A percentile compares a stretch with the other conserved stretches of the same genome.
These are phyloP conservation scores for Monosporascus ibericus DNA, from an alignment of 2,329 filamentous ascomycete genomes.

Conservation along the genomic window DNA sequence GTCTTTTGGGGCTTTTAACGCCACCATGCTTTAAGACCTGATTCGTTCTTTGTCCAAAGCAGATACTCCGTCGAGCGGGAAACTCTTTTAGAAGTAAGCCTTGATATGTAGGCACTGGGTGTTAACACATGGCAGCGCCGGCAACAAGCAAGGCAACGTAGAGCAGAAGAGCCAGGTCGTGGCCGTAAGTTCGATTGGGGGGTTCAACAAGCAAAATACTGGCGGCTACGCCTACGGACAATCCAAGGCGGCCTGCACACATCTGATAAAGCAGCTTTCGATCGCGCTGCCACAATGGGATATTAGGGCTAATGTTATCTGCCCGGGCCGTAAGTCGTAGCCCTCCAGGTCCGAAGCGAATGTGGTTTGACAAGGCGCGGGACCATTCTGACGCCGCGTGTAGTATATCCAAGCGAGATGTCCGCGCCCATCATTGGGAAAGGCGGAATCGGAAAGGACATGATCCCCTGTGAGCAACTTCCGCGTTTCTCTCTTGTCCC, in stretches of 20 bases:
- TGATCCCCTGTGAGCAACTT: slow-evolving; percentile 44
- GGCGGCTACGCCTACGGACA: slow-evolving; percentile 75
- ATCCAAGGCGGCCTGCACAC: slow-evolving; percentile 68
- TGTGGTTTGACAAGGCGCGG: background rate
- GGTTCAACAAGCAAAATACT: slow-evolving; percentile 65
- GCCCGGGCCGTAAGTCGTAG: slow-evolving; percentile 40
- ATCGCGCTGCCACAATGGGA: slow-evolving; percentile 57
- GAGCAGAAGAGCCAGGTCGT: slow-evolving; percentile 54
- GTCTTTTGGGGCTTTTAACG: background rate
- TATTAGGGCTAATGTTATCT: slow-evolving; percentile 47
- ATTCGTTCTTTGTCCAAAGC: background rate
- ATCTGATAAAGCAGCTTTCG: slow-evolving; percentile 66
- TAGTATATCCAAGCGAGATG: slow-evolving; percentile 58
- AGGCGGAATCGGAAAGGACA: slow-evolving; percentile 32
- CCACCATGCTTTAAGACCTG: background rate
- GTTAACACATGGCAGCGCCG: slow-evolving; percentile 23
- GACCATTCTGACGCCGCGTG: slow-evolving; percentile 5
- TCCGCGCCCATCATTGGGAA: slow-evolving; percentile 40
- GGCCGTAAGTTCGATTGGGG: slow-evolving; percentile 69
- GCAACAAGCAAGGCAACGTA: slow-evolving; percentile 56
- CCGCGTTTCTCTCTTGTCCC: too few relatives aligned
- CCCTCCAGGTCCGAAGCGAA: background rate
- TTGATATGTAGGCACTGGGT: background rate
- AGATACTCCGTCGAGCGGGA: background rate
- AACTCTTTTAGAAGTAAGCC: background rate